Evolutionary conservation across 768 basidiomycete genomes (phyloP).

Genomic region (Boletus tylopilopsis): DNA sequence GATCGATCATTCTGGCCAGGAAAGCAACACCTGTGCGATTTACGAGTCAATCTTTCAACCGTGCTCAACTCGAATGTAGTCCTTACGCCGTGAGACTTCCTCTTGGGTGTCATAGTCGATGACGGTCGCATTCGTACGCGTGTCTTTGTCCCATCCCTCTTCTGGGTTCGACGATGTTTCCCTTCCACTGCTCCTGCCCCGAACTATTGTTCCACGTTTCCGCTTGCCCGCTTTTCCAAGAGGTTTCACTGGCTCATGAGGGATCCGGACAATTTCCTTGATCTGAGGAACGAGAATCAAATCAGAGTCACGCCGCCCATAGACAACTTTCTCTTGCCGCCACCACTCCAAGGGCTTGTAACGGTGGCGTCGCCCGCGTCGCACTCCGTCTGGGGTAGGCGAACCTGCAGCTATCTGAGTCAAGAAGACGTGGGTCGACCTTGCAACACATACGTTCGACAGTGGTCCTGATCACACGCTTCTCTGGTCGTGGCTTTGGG

Average conservation of each 20-base stretch:
- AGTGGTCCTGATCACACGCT: conserved; percentile 12
- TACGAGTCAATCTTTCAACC: conserved; percentile 1
- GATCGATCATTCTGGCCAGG: conserved; percentile 64
- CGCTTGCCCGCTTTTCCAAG: conserved; percentile 41
- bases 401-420: conserved; percentile 22
- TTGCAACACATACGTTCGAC: conserved; percentile 24
- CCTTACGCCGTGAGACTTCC: conserved; percentile 72
- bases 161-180: conserved; percentile 45
- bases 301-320: conserved; percentile 57
- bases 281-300: conserved; percentile 59
- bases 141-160: conserved; percentile 86
- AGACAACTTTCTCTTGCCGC: conserved; percentile 89
- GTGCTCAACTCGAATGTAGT: background rate
- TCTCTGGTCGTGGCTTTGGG: conserved; percentile 24
- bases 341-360: conserved; percentile 83
- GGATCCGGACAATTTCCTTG: conserved; percentile 57
- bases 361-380: conserved; percentile 66
- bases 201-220: conserved; percentile 25
- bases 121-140: conserved; percentile 61
- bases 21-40: conserved; percentile 66
- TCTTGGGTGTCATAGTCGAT: conserved; percentile 58
- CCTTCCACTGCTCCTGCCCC: conserved; percentile 36
- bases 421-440: background rate
- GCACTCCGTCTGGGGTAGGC: conserved; percentile 44
- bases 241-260: conserved; percentile 46